Evolutionary conservation across 495 filamentous ascomycete genomes (phyloP).

Genomic region (Penicillium salamii): DNA sequence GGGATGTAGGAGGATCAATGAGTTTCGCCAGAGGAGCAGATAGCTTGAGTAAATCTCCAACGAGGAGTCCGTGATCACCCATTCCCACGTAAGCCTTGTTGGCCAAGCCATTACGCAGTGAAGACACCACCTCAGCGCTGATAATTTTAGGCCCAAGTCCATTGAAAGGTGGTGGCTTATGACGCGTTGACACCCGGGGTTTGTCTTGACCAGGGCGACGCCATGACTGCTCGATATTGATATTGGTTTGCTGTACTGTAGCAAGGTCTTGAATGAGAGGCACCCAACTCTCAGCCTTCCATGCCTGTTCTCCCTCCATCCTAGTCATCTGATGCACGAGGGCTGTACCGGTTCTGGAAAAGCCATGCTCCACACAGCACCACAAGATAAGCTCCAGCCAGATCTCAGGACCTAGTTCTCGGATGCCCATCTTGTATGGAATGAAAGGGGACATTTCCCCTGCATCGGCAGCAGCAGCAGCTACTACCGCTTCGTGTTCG

Average conservation of each 20-base stretch:
- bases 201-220: slow-evolving; percentile 24
- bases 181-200: slow-evolving; percentile 14
- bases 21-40: slow-evolving; percentile 24
- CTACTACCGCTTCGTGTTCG: slow-evolving; percentile 46
- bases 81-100: slow-evolving; percentile 36
- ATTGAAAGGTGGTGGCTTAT: slow-evolving; percentile 29
- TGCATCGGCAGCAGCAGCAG: slow-evolving; percentile 40
- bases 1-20: slow-evolving; percentile 16
- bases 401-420: slow-evolving; percentile 54
- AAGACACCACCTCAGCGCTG: slow-evolving; percentile 55
- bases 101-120: slow-evolving; percentile 50
- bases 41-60: slow-evolving; percentile 20
- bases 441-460: slow-evolving; percentile 52
- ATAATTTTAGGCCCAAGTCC: slow-evolving; percentile 50
- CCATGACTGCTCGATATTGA: slow-evolving; percentile 35
- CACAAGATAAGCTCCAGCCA: slow-evolving; percentile 68
- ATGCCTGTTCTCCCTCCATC: slow-evolving; percentile 28
- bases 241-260: slow-evolving; percentile 31
- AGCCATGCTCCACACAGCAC: slow-evolving; percentile 63
- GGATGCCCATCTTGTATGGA: slow-evolving; percentile 48
- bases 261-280: slow-evolving; percentile 28
- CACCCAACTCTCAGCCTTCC: slow-evolving; percentile 41
- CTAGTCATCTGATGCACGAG: slow-evolving; percentile 43
- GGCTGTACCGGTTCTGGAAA: slow-evolving; percentile 49
- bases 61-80: slow-evolving; percentile 23